Conservation (phyloP, 2,329 filamentous ascomycete species). For the Fusarium udum region DNA sequence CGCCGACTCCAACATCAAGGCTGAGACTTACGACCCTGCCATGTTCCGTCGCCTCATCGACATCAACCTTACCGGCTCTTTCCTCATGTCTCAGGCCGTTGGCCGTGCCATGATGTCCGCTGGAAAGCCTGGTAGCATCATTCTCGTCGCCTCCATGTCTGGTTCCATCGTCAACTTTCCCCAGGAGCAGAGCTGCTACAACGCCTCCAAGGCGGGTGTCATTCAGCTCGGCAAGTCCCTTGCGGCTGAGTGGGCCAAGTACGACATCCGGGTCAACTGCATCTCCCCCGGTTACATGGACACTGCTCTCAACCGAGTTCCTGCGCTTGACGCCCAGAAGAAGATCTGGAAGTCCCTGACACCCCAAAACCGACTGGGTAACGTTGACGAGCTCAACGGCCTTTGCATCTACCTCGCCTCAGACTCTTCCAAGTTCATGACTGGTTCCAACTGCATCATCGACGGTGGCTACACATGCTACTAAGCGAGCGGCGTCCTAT, state of each 20-base stretch:
- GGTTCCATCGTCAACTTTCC: constrained; percentile 87
- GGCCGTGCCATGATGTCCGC: constrained; percentile 78
- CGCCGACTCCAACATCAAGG: constrained; percentile 85
- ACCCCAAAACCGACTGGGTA: constrained; percentile 76
- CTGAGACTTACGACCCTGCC: constrained; percentile 77
- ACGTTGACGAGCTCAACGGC: constrained; percentile 80
- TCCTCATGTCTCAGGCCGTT: constrained; percentile 79
- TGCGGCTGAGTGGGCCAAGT: constrained; percentile 84
- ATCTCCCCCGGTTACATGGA: constrained; percentile 90
- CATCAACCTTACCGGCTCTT: constrained; percentile 83
- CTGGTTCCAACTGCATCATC: constrained; percentile 76
- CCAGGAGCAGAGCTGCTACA: constrained; percentile 85
- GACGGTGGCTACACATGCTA: constrained; percentile 76
- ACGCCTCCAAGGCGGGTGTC: constrained; percentile 83
- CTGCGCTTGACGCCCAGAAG: constrained; percentile 82
- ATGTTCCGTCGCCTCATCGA: constrained; percentile 83
- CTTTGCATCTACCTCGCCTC: constrained; percentile 80
- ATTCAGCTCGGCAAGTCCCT: constrained; percentile 82
- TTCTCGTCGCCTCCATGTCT: constrained; percentile 83
- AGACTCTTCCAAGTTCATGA: constrained; percentile 80
- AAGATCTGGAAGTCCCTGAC: constrained; percentile 81
- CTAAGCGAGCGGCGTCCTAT: constrained; percentile 49
- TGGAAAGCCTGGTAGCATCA: constrained; percentile 75
- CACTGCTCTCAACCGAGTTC: constrained; percentile 81
- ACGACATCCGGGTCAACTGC: constrained; percentile 83